Percentiles rank a stretch among this genome's conserved stretches.
phyloP scores from a whole-genome alignment of 345 rosid genomes.

The Salix caprea region DNA sequence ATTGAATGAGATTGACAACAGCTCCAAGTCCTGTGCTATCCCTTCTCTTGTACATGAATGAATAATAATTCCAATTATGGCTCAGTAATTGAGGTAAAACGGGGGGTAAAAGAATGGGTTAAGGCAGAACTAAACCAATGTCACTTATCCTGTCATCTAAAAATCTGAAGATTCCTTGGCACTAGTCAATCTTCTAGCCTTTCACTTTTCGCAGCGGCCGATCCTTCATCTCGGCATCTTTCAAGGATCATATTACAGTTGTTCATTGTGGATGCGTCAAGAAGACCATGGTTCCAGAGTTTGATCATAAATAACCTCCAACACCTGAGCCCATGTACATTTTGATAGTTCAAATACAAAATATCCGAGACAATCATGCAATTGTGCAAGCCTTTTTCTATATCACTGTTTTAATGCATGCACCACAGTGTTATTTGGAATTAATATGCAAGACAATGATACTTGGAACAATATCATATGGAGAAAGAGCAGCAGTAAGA shows the following conservation, averaged over 20 bases:
- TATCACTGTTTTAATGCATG: not conserved
- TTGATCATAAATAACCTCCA: slow-evolving; percentile 94
- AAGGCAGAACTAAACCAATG: slow-evolving; percentile 3
- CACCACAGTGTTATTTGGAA: not conserved
- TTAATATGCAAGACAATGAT: not conserved
- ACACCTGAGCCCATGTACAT: slow-evolving; percentile 49
- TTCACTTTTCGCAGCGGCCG: slow-evolving; percentile 6
- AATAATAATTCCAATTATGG: slow-evolving; percentile 2
- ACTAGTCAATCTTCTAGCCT: not conserved
- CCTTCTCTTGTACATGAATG: slow-evolving; percentile 4
- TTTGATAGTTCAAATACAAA: not conserved
- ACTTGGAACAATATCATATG: not conserved
- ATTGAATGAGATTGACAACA: slow-evolving; percentile 2
- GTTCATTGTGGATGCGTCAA: slow-evolving; percentile 80
- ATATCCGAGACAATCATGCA: not conserved
- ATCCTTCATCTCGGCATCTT: slow-evolving; percentile 25
- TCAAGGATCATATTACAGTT: slow-evolving; percentile 69
- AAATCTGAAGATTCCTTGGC: not conserved
- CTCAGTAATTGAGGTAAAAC: not conserved
- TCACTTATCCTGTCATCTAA: not conserved
- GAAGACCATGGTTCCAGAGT: slow-evolving; percentile 97
- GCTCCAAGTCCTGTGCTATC: not conserved
- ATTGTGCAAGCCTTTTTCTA: not conserved
- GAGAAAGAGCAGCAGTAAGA: not conserved
- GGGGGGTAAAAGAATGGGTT: slow-evolving; percentile 16